phyloP scores from a whole-genome alignment of 352 stramenopile genomes.

The Globisporangium emineosum region DNA sequence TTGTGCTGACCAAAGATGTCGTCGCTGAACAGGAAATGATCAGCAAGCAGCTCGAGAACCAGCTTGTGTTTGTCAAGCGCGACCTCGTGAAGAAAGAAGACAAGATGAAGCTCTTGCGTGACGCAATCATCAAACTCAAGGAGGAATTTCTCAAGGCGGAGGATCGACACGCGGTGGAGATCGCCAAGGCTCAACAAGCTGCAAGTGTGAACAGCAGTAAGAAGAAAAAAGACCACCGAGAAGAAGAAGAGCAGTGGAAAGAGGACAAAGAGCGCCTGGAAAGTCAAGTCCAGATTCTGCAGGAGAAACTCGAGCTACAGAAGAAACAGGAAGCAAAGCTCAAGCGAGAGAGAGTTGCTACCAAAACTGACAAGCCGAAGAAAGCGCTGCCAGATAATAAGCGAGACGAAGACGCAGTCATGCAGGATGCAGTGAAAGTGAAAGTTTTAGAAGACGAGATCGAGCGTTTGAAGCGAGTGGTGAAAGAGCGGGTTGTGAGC shows the following conservation, averaged over 20 bases:
- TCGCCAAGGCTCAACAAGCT: constrained; percentile 52
- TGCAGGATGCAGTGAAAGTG: background rate
- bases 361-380: constrained; percentile 14
- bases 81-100: constrained; percentile 53
- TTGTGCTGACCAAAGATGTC: constrained; percentile 56
- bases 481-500: constrained; percentile 57
- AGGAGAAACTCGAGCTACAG: constrained; percentile 53
- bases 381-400: constrained; percentile 17
- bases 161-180: constrained; percentile 70
- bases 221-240: constrained; percentile 20
- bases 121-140: constrained; percentile 85
- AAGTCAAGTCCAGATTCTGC: constrained; percentile 54
- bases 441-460: constrained; percentile 39
- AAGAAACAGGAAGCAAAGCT: constrained; percentile 28
- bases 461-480: constrained; percentile 42
- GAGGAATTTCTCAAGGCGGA: constrained; percentile 87
- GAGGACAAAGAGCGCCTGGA: constrained; percentile 55
- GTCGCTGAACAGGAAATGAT: constrained; percentile 29
- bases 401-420: constrained; percentile 18
- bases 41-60: constrained; percentile 44
- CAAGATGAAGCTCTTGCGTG: constrained; percentile 63
- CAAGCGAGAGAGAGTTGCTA: constrained; percentile 8
- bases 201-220: constrained; percentile 17
- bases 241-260: constrained; percentile 38
- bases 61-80: constrained; percentile 35